Conservation (phyloP, 129 eudicot species). For the Chrysanthemum makinoi region DNA sequence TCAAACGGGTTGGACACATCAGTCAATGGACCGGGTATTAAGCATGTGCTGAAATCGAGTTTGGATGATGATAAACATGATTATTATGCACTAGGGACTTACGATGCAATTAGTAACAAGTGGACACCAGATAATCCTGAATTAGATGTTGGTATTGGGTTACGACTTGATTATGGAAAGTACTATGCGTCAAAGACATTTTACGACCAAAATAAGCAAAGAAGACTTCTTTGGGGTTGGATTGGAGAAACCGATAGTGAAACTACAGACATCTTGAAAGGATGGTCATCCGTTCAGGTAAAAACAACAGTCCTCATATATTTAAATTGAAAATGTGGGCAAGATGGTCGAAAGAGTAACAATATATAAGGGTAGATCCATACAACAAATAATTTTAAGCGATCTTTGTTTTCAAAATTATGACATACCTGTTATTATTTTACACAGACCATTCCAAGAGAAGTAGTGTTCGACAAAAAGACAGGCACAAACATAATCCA, state of each 20-base stretch:
- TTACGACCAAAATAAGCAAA: constrained; percentile 52
- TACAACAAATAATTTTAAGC: background rate
- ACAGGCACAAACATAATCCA: constrained; percentile 70
- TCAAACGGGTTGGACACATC: constrained; percentile 79
- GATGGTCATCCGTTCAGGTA: constrained; percentile 93
- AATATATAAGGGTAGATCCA: background rate
- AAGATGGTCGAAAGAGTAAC: background rate
- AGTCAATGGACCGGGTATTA: constrained; percentile 58
- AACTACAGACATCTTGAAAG: constrained; percentile 57
- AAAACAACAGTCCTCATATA: background rate
- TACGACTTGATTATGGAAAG: constrained; percentile 78
- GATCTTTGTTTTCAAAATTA: background rate
- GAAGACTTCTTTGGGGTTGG: constrained; percentile 89
- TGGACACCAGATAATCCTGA: constrained; percentile 90
- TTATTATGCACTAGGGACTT: constrained; percentile 79
- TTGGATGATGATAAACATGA: constrained; percentile 72
- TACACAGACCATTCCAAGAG: constrained; percentile 78
- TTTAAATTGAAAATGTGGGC: background rate
- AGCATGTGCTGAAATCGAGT: constrained; percentile 87
- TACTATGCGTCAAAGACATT: constrained; percentile 90
- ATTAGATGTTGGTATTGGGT: constrained; percentile 82
- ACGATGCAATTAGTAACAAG: constrained; percentile 48
- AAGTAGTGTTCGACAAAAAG: constrained; percentile 67
- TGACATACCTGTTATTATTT: background rate
- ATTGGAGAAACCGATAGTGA: constrained; percentile 76